phyloP scores from a whole-genome alignment of 2,329 filamentous ascomycete genomes.

The Cladosporium sp. region DNA sequence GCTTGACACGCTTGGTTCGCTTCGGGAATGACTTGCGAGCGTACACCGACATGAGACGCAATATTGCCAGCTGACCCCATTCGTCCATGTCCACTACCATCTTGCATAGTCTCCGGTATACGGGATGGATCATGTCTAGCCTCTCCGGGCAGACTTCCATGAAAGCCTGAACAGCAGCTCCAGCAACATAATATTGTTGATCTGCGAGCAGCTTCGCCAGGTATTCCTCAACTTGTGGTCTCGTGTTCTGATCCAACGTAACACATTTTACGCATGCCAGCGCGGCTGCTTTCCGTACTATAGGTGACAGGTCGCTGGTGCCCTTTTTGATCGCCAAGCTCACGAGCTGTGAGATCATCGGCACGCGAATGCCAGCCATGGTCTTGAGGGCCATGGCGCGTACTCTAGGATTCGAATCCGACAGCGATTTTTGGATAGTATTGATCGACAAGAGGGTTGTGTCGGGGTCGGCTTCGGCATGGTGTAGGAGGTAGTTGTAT shows the following conservation, averaged over 20 bases:
- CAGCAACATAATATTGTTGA: constrained; percentile 94
- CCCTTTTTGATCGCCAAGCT: constrained; percentile 94
- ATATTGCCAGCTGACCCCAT: constrained; percentile 86
- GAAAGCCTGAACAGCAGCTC: constrained; percentile 86
- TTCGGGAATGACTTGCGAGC: constrained; percentile 83
- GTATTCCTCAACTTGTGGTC: constrained; percentile 82
- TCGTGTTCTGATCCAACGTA: constrained; percentile 78
- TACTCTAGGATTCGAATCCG: constrained; percentile 85
- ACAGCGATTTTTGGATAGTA: constrained; percentile 96
- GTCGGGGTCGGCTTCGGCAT: constrained; percentile 94
- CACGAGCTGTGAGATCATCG: constrained; percentile 96
- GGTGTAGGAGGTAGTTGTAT: constrained; percentile 95
- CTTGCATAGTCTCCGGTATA: constrained; percentile 80
- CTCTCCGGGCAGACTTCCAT: constrained; percentile 85
- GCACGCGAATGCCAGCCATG: constrained; percentile 96
- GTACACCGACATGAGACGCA: constrained; percentile 81
- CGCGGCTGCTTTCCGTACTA: constrained; percentile 89
- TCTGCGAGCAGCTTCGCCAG: constrained; percentile 77
- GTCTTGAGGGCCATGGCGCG: constrained; percentile 89
- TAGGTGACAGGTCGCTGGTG: constrained; percentile 87
- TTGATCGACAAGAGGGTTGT: constrained; percentile 96
- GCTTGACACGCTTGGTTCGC: constrained; percentile 60
- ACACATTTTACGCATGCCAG: constrained; percentile 96
- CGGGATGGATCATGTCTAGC: constrained; percentile 84
- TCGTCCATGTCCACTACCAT: constrained; percentile 99